These are phyloP conservation scores for Golovinomyces cichoracearum DNA, from an alignment of 2,329 filamentous ascomycete species.

Conservation along the genomic window DNA sequence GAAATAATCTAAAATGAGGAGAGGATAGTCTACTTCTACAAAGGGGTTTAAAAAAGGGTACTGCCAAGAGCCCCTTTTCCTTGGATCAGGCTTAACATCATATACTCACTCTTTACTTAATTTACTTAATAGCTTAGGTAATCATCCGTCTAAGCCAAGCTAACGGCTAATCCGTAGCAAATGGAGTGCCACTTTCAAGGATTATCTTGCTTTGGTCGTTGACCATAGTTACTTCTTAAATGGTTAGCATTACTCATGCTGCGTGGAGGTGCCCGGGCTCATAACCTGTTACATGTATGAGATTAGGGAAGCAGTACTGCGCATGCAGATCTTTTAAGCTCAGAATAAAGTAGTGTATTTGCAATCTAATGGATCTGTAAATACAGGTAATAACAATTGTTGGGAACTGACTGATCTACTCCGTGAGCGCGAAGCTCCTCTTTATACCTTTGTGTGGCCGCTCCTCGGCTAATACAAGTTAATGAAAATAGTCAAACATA, in stretches of 20 bases:
- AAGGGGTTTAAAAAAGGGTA: background rate
- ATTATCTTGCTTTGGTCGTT: background rate
- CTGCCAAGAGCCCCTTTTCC: background rate
- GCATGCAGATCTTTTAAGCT: background rate
- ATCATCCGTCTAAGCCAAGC: background rate
- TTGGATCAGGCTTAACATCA: background rate
- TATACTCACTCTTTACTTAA: background rate
- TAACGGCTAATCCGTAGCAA: background rate
- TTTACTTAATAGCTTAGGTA: background rate
- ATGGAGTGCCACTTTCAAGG: too few species aligned
- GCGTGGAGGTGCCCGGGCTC: background rate
- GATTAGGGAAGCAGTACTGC: background rate
- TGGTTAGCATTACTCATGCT: too few species aligned
- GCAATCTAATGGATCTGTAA: background rate
- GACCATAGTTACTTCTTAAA: background rate
- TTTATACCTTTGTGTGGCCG: slow-evolving; percentile 1
- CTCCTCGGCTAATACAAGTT: background rate
- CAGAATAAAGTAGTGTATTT: background rate
- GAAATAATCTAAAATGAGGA: background rate
- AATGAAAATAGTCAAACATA: background rate
- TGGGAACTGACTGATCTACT: background rate
- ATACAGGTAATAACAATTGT: background rate
- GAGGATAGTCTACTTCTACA: too few species aligned
- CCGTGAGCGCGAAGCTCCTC: background rate
- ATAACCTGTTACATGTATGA: too few species aligned